Evolutionary conservation across 2,329 filamentous ascomycete genomes (phyloP), one percentile per base, ranked within the genome.

Genomic region (Cadophora sp.): DNA sequence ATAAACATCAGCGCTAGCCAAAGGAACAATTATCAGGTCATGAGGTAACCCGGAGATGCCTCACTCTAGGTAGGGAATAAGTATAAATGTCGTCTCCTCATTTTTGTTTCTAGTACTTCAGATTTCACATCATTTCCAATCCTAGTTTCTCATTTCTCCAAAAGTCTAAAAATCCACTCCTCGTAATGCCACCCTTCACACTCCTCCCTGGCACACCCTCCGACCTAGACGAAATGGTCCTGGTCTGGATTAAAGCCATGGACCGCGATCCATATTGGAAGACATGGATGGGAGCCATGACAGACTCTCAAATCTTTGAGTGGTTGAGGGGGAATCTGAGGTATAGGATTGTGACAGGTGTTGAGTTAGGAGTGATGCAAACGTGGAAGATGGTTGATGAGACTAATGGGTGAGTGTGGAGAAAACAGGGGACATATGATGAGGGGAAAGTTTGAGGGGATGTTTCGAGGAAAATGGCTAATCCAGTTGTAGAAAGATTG

Each of bases 261-360:
- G 50, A 53, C 24, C 24, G 4, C 14, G 50, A 53, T 19, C 50
- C 50, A 29, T 53, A 27, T 11, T 53, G 50, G 50, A 53, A 53
- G 26, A 53, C 50, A 14, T 53, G 50, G 50, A 53, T 53, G 50
- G 50, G 50, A 19, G 16, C 50, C 6, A 53, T 53, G 50, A 53
- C 50, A 1, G 24, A 26, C 1, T 29, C 24, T 14, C 50, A 53
- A 11, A 53, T 53, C 11, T 12, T 27, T 16, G 24, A 53, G 14
- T 53, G 50, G 50, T 27, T 24, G 50, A 53, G 26, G 11, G 24
- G 29, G 2, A 53, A 53, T 53, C 50, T 53, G 3, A 16, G 50
- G 24, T 53, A 53, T 16, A 53, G 50, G 50, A 53, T 53, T 5
- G 50, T 53, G 24, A 53, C 24, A 1, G 50, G 50, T 27, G 24